Evolutionary conservation across 2,329 filamentous ascomycete genomes (phyloP).

Genomic region (Trichophyton benhamiae): DNA sequence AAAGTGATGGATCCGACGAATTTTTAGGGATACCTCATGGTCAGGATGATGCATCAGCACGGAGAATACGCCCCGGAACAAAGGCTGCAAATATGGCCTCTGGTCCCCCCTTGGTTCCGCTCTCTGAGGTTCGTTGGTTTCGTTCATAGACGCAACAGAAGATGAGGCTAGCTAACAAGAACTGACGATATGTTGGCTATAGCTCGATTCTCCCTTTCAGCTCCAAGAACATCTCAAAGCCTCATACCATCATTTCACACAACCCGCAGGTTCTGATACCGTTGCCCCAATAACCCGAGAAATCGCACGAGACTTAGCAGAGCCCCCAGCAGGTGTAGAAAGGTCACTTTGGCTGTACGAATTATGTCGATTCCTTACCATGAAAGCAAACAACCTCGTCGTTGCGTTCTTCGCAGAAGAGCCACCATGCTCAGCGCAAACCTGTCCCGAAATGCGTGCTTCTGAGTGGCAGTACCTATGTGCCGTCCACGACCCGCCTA

Average conservation of each 20-base stretch:
- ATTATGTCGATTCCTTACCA: conserved; percentile 87
- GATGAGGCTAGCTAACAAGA: conserved; percentile 3
- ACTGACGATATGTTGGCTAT: conserved; percentile 11
- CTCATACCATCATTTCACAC: conserved; percentile 71
- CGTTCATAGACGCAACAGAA: not conserved
- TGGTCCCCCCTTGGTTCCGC: conserved; percentile 74
- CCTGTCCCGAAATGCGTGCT: conserved; percentile 96
- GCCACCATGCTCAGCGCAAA: conserved; percentile 75
- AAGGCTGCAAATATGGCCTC: conserved; percentile 86
- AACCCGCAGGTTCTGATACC: conserved; percentile 44
- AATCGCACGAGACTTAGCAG: conserved; percentile 62
- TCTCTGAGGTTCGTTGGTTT: conserved; percentile 54
- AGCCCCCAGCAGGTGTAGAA: conserved; percentile 69
- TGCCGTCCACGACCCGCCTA: conserved; percentile 91
- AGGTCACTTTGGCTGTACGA: conserved; percentile 93
- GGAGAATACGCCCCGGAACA: conserved; percentile 84
- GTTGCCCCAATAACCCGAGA: conserved; percentile 62
- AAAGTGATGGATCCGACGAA: conserved; percentile 42
- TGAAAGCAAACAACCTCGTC: conserved; percentile 85
- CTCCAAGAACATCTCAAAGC: conserved; percentile 94
- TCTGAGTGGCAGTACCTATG: conserved; percentile 99
- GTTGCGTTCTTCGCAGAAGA: conserved; percentile 84
- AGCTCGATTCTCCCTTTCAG: conserved; percentile 96
- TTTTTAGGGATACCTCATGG: conserved; percentile 43
- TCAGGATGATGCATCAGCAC: conserved; percentile 59